Evolutionary conservation across 1,139 yeast genomes (phyloP).

Genomic region (Lipomyces yarrowii): DNA sequence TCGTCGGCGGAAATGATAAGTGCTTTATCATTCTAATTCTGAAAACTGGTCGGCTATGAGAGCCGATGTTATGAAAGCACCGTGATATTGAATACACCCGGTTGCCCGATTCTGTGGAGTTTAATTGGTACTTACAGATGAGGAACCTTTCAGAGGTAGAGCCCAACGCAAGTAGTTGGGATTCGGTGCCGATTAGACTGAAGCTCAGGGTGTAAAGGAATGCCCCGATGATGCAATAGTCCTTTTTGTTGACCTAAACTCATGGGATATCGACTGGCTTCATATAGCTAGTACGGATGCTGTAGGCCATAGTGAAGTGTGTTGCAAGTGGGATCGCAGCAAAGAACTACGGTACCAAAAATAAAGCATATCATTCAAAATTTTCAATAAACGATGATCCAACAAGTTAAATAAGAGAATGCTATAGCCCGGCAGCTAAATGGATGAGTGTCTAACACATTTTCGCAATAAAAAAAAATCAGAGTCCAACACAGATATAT

Average conservation of each 20-base stretch:
- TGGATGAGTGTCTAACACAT: neutral
- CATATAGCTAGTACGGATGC: neutral
- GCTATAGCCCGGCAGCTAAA: neutral
- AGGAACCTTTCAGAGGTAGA: conserved; percentile 4
- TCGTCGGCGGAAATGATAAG: neutral
- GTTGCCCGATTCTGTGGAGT: conserved; percentile 5
- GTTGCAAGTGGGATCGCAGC: too few relatives aligned
- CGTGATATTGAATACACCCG: conserved; percentile 3
- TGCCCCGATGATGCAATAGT: neutral
- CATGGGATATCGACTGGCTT: conserved; percentile 1
- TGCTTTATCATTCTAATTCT: conserved; percentile 4
- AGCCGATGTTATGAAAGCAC: conserved; percentile 3
- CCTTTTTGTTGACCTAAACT: conserved; percentile 4
- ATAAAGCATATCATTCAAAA: neutral
- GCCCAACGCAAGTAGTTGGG: neutral
- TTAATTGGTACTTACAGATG: conserved; percentile 12
- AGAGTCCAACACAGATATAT: neutral
- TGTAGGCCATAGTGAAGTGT: neutral
- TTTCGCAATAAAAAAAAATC: neutral
- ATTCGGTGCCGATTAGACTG: neutral
- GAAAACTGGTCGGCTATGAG: neutral
- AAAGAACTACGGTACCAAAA: neutral
- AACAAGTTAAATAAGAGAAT: neutral
- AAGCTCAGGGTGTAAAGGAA: neutral
- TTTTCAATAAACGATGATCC: neutral